Percentiles rank a stretch among this genome's conserved stretches.
phyloP scores from a whole-genome alignment of 2,329 filamentous ascomycete species.

The Xylariaceae sp. region DNA sequence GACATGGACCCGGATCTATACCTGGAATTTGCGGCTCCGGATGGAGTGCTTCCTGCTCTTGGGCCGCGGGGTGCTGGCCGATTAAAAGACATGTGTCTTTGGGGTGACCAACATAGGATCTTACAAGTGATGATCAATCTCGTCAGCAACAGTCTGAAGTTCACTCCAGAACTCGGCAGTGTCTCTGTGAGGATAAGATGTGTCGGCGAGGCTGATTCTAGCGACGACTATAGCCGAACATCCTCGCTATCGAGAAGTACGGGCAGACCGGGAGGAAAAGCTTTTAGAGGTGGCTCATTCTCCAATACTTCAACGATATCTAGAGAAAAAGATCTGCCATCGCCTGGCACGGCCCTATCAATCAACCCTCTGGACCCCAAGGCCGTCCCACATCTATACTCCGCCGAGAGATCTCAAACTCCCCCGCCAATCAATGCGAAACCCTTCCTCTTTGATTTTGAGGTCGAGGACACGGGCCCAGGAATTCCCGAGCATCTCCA shows the following conservation, averaged over 20 bases:
- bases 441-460: conserved; percentile 76
- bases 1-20: conserved; percentile 31
- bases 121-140: conserved; percentile 92
- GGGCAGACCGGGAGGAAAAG: conserved; percentile 41
- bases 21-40: conserved; percentile 33
- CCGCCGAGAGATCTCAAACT: conserved; percentile 54
- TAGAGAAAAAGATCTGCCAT: conserved; percentile 32
- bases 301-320: conserved; percentile 51
- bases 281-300: conserved; percentile 44
- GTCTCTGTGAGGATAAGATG: conserved; percentile 76
- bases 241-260: conserved; percentile 49
- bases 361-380: conserved; percentile 62
- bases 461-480: conserved; percentile 83
- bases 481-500: conserved; percentile 78
- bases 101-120: conserved; percentile 90
- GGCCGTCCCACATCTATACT: conserved; percentile 41
- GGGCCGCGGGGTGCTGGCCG: conserved; percentile 64
- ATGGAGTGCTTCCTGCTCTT: conserved; percentile 48
- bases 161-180: conserved; percentile 72
- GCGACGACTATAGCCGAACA: conserved; percentile 44
- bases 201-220: conserved; percentile 53
- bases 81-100: conserved; percentile 80
- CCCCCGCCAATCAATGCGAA: conserved; percentile 59
- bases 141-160: conserved; percentile 88
- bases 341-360: conserved; percentile 50